Evolutionary conservation across 2,329 filamentous ascomycete species (phyloP).

Genomic region (Podosphaera fusca): DNA sequence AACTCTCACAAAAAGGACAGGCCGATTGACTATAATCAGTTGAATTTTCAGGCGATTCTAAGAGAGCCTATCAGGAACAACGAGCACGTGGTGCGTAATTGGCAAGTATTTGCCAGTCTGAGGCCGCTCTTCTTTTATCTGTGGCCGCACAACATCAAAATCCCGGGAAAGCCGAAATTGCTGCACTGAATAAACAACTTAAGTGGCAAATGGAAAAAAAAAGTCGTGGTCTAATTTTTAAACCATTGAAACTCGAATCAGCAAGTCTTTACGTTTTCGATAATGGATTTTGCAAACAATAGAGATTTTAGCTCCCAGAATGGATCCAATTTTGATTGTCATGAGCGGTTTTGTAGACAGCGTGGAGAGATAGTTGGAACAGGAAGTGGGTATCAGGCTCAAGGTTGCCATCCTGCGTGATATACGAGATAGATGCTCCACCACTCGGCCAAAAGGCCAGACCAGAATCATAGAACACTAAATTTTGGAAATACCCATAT

Average conservation of each 20-base stretch:
- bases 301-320: not conserved
- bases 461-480: too few species aligned
- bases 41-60: not conserved
- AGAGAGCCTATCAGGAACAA: not conserved
- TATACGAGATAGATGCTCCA: too few species aligned
- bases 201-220: not conserved
- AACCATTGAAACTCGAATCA: not conserved
- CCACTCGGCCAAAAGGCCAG: too few species aligned
- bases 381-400: too few species aligned
- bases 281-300: not conserved
- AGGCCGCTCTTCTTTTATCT: conserved; percentile 2
- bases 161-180: not conserved
- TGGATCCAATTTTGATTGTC: not conserved
- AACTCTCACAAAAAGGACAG: not conserved
- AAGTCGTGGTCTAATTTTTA: not conserved
- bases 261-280: not conserved
- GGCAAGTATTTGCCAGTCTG: conserved; percentile 1
- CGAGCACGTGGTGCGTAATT: not conserved
- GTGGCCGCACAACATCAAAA: conserved; percentile 1
- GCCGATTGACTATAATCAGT: not conserved
- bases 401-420: too few species aligned
- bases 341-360: too few species aligned
- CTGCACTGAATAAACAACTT: not conserved
- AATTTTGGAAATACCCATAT: too few species aligned
- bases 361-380: too few species aligned